Conservation (phyloP, 1,284 basidiomycete species). For the Leccinum subrobustum region DNA sequence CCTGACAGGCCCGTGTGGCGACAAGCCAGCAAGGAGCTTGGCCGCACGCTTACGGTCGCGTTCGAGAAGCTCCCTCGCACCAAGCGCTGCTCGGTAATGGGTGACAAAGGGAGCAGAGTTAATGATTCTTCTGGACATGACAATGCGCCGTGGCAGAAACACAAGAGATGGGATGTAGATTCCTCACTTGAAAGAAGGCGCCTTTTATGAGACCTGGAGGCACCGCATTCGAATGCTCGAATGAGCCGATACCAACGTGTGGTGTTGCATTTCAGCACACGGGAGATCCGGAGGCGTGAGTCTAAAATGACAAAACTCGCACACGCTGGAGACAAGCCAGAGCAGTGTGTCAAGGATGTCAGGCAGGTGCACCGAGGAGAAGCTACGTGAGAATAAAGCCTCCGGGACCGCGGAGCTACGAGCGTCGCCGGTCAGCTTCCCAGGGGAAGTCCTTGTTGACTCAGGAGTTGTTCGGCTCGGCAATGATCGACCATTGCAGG, state of each 20-base stretch:
- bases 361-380: not conserved
- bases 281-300: not conserved
- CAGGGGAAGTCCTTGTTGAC: conserved; percentile 1
- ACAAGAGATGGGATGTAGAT: not conserved
- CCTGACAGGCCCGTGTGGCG: conserved; percentile 48
- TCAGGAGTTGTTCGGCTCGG: not conserved
- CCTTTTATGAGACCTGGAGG: conserved; percentile 23
- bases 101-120: conserved; percentile 45
- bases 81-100: conserved; percentile 34
- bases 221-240: not conserved
- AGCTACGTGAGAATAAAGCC: not conserved
- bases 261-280: not conserved
- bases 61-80: conserved; percentile 47
- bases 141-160: not conserved
- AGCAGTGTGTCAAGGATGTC: not conserved
- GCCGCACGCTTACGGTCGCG: conserved; percentile 53
- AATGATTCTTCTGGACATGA: conserved; percentile 28
- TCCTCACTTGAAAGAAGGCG: not conserved
- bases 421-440: not conserved
- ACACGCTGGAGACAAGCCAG: conserved; percentile 5
- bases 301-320: not conserved
- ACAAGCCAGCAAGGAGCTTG: conserved; percentile 49
- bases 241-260: not conserved
- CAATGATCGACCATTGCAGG: not conserved
- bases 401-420: not conserved